A percentile compares a stretch with the other conserved stretches of the same genome.
Conservation (phyloP, 108 stramenopile genomes). For the Mayamaea pseudoterrestris region DNA sequence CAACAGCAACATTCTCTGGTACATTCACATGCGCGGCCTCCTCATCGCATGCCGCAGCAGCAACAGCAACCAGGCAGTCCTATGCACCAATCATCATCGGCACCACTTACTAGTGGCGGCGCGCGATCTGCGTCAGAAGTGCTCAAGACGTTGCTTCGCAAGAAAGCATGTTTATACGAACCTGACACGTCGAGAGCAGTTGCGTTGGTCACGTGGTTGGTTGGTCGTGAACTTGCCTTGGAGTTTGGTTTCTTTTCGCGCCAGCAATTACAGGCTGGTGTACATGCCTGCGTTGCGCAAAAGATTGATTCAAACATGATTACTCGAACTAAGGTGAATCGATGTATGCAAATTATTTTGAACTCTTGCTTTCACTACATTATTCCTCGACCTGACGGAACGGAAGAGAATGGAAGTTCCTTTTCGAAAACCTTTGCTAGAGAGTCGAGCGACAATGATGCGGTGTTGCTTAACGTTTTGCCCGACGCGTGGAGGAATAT, state of each 20-base stretch:
- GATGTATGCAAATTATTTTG: slow-evolving; percentile 87
- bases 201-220: slow-evolving; percentile 78
- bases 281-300: slow-evolving; percentile 62
- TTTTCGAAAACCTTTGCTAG: slow-evolving; percentile 39
- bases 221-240: slow-evolving; percentile 62
- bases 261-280: slow-evolving; percentile 76
- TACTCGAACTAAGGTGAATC: slow-evolving; percentile 80
- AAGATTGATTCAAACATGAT: slow-evolving; percentile 69
- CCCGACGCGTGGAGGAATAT: slow-evolving; percentile 68
- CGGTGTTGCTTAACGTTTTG: slow-evolving; percentile 34
- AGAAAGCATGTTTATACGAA: slow-evolving; percentile 84
- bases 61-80: not conserved
- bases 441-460: slow-evolving; percentile 43
- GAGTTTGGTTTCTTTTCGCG: slow-evolving; percentile 70
- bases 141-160: slow-evolving; percentile 77
- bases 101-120: not conserved
- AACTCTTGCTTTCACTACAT: slow-evolving; percentile 89
- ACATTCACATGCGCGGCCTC: not conserved
- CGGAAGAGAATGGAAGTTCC: slow-evolving; percentile 62
- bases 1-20: no score
- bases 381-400: slow-evolving; percentile 72
- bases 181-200: slow-evolving; percentile 75
- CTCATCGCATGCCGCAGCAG: not conserved
- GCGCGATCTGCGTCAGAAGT: slow-evolving; percentile 59
- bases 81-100: not conserved